Conservation (phyloP, 345 rosid species). For the Citrus maxima region DNA sequence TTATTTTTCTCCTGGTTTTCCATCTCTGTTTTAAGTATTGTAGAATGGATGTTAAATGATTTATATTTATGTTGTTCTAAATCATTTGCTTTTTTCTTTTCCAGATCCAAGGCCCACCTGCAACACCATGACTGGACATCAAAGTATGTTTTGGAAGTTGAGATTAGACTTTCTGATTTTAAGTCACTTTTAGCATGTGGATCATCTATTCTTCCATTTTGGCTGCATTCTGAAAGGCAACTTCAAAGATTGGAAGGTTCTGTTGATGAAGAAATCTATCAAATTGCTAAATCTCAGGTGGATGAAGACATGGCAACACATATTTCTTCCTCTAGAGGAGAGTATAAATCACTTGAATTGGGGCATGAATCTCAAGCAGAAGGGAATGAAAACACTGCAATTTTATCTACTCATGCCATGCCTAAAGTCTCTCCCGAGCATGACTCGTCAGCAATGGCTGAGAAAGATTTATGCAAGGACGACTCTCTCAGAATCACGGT, state of each 20-base stretch:
- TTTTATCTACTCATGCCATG: constrained; percentile 25
- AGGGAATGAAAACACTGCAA: constrained; percentile 20
- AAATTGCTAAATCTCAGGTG: constrained; percentile 59
- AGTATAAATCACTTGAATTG: constrained; percentile 19
- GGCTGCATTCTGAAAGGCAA: constrained; percentile 78
- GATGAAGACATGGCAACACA: constrained; percentile 42
- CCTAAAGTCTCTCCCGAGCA: constrained; percentile 25
- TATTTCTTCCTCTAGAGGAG: constrained; percentile 27
- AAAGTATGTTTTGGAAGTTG: constrained; percentile 63
- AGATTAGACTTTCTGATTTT: constrained; percentile 80
- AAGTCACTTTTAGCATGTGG: constrained; percentile 56
- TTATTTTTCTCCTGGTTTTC: constrained; percentile 9
- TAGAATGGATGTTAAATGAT: constrained; percentile 6
- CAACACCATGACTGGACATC: constrained; percentile 49
- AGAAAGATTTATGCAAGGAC: constrained; percentile 17
- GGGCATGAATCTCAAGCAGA: constrained; percentile 35
- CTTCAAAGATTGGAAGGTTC: constrained; percentile 64
- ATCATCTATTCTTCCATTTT: constrained; percentile 63
- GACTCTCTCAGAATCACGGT: constrained; percentile 5
- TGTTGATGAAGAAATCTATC: constrained; percentile 60
- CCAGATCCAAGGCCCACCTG: constrained; percentile 54
- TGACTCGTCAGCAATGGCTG: background rate
- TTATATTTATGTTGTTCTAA: constrained; percentile 16
- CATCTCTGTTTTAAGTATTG: background rate
- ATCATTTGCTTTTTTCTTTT: constrained; percentile 4